Evolutionary conservation across 2,329 filamentous ascomycete genomes (phyloP).

Genomic region (Microthyrium microscopicum): DNA sequence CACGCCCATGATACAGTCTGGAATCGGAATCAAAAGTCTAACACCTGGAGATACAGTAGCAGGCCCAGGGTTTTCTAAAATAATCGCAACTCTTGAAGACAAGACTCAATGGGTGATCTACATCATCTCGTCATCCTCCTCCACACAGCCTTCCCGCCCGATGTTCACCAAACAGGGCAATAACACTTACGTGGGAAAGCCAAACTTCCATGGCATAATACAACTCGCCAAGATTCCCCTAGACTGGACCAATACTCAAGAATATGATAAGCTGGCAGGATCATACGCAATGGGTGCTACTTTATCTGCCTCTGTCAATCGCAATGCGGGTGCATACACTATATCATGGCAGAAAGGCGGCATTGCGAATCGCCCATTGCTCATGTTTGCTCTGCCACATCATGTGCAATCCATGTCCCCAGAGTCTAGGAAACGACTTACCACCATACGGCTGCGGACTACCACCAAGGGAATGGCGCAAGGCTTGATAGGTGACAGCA

Average conservation of each 20-base stretch:
- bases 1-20: constrained; percentile 58
- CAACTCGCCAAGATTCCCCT: constrained; percentile 70
- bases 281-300: constrained; percentile 50
- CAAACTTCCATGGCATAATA: constrained; percentile 58
- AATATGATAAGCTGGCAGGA: constrained; percentile 64
- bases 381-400: constrained; percentile 82
- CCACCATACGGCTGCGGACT: constrained; percentile 49
- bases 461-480: constrained; percentile 71
- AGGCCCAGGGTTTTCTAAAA: too few species aligned
- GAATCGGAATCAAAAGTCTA: too few species aligned
- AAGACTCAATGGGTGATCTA: too few species aligned
- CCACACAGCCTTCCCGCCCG: too few species aligned
- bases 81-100: too few species aligned
- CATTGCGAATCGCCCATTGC: constrained; percentile 38
- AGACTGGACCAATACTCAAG: constrained; percentile 45
- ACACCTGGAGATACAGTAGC: too few species aligned
- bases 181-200: constrained; percentile 45
- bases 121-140: constrained; percentile 31
- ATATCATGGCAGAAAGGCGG: constrained; percentile 60
- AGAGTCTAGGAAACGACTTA: constrained; percentile 13
- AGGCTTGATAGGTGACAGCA: constrained; percentile 38
- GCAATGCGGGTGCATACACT: constrained; percentile 46
- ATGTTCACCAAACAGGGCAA: constrained; percentile 32
- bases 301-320: constrained; percentile 42
- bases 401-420: constrained; percentile 59